phyloP scores from a whole-genome alignment of 352 stramenopile species.

The Globisporangium nunn region DNA sequence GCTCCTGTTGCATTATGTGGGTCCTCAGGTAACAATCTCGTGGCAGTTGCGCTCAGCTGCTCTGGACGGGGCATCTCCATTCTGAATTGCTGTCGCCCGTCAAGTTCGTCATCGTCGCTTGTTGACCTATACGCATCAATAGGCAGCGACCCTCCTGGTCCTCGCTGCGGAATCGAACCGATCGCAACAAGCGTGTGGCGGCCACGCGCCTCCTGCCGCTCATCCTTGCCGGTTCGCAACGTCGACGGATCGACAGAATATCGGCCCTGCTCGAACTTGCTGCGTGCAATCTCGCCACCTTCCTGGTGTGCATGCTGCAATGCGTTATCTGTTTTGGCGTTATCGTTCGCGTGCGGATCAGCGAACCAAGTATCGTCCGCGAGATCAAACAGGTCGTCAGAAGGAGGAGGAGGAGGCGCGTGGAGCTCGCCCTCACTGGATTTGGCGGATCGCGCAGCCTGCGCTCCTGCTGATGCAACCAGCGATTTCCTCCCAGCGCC shows the following conservation, averaged over 20 bases:
- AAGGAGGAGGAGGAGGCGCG: neutral
- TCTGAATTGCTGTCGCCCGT: neutral
- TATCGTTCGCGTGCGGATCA: conserved; percentile 16
- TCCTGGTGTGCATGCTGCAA: neutral
- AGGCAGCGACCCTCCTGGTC: conserved; percentile 1
- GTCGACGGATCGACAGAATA: neutral
- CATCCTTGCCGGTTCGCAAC: conserved; percentile 2
- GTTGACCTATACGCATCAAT: conserved; percentile 9
- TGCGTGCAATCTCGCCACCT: neutral
- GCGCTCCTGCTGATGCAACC: neutral
- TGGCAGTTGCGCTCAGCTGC: neutral
- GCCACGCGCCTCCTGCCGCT: neutral
- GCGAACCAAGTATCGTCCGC: conserved; percentile 60
- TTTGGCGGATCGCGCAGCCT: neutral
- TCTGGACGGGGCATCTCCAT: conserved; percentile 12
- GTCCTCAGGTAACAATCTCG: neutral
- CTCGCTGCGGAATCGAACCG: neutral
- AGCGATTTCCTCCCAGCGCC: neutral
- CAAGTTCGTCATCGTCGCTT: conserved; percentile 4
- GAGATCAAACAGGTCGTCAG: conserved; percentile 35
- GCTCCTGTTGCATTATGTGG: neutral
- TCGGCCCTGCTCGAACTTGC: neutral
- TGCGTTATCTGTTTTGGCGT: neutral
- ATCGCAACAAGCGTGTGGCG: conserved; percentile 6
- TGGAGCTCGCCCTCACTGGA: neutral